Percentiles rank a stretch among this genome's conserved stretches.
Evolutionary conservation across 345 rosid genomes (phyloP).

Genomic region (Bruguiera sexangula): DNA sequence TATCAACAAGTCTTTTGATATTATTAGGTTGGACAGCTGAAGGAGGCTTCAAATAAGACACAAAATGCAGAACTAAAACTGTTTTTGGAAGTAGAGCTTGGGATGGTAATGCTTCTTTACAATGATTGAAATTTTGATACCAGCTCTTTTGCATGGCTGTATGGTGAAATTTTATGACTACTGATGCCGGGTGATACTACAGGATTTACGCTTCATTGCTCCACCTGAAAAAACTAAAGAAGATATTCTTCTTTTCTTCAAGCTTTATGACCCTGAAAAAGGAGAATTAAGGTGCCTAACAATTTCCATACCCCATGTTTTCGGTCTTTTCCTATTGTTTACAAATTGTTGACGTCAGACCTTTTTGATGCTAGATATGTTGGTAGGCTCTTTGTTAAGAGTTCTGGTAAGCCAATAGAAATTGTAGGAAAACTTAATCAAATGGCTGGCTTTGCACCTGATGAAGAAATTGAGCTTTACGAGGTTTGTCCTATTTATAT

Average conservation of each 20-base stretch:
- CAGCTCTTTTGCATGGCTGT: neutral
- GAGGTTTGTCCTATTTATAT: slow-evolving; percentile 55
- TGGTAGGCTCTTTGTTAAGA: slow-evolving; percentile 82
- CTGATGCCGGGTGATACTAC: slow-evolving; percentile 9
- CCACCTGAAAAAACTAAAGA: slow-evolving; percentile 65
- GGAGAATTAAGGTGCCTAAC: slow-evolving; percentile 65
- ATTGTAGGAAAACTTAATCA: slow-evolving; percentile 64
- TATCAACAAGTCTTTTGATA: neutral
- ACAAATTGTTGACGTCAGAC: slow-evolving; percentile 15
- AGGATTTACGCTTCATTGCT: slow-evolving; percentile 71
- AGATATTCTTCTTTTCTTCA: slow-evolving; percentile 84
- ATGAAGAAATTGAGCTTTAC: slow-evolving; percentile 81
- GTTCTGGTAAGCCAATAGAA: slow-evolving; percentile 74
- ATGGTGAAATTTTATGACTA: neutral
- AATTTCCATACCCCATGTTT: neutral
- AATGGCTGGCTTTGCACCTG: slow-evolving; percentile 88
- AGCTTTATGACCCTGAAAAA: slow-evolving; percentile 80
- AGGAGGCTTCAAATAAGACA: slow-evolving; percentile 74
- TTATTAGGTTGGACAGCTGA: slow-evolving; percentile 84
- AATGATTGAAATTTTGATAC: neutral
- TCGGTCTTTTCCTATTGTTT: neutral
- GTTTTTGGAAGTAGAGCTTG: slow-evolving; percentile 83
- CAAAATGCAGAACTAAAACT: slow-evolving; percentile 77
- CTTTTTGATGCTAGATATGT: slow-evolving; percentile 54
- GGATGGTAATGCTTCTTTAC: slow-evolving; percentile 47